Conservation (phyloP, 78 protist species). For the Emiliania huxleyi region DNA sequence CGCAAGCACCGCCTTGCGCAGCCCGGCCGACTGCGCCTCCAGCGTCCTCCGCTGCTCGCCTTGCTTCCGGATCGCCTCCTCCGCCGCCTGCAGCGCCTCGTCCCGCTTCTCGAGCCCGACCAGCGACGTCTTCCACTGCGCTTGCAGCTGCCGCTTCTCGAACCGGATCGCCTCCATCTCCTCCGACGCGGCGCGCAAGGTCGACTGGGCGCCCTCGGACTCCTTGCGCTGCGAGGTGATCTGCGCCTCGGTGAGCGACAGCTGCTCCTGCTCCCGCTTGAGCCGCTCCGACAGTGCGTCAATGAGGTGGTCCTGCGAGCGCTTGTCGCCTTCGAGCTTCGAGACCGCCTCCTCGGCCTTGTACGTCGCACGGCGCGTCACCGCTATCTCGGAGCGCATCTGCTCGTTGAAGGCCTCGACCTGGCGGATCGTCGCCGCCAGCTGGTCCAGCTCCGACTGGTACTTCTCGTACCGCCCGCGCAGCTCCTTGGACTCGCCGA, state of each 20-base stretch:
- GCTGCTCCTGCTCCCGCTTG: conserved; percentile 23
- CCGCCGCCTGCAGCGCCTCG: conserved; percentile 53
- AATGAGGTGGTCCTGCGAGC: conserved; percentile 48
- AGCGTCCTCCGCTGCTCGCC: conserved; percentile 40
- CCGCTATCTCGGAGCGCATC: conserved; percentile 45
- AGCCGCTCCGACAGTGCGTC: conserved; percentile 47
- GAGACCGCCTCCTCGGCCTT: conserved; percentile 58
- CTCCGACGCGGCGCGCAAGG: background rate
- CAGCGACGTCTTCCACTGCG: conserved; percentile 49
- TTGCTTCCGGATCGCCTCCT: conserved; percentile 43
- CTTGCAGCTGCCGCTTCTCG: conserved; percentile 56
- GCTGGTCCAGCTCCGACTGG: conserved; percentile 60
- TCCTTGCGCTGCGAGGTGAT: conserved; percentile 54
- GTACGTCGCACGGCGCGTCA: conserved; percentile 62
- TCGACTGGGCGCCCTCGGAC: conserved; percentile 36
- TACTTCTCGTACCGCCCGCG: background rate
- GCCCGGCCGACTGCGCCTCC: conserved; percentile 31
- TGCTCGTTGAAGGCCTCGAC: conserved; percentile 57
- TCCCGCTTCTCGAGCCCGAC: conserved; percentile 67
- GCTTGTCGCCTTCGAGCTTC: conserved; percentile 45
- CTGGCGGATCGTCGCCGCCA: conserved; percentile 7
- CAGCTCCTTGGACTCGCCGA: background rate
- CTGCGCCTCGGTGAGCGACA: conserved; percentile 53
- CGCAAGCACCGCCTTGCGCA: conserved; percentile 22
- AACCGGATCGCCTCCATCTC: conserved; percentile 35